phyloP scores from a whole-genome alignment of 176 grass and related monocot species.

The Triticum monococcum region DNA sequence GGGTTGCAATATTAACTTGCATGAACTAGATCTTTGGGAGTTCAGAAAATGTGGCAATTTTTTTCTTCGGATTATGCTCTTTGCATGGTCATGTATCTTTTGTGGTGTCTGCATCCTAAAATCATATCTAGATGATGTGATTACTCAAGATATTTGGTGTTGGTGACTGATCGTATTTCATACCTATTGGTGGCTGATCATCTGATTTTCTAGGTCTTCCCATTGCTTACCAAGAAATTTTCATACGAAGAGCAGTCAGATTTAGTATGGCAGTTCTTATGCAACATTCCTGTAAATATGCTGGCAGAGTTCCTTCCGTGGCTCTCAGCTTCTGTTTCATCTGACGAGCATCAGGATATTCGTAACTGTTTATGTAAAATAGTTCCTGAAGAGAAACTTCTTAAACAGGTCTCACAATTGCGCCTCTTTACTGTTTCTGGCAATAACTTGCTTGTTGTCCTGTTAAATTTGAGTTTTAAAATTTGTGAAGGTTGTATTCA shows the following conservation, averaged over 20 bases:
- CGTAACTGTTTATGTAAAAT: constrained; percentile 76
- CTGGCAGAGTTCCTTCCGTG: constrained; percentile 86
- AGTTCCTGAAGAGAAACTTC: constrained; percentile 93
- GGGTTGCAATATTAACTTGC: constrained; percentile 8
- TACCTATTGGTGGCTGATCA: constrained; percentile 24
- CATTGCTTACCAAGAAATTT: constrained; percentile 83
- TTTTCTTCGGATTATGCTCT: not conserved
- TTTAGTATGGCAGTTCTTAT: constrained; percentile 96
- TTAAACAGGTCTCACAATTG: constrained; percentile 64
- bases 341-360: constrained; percentile 79
- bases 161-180: not conserved
- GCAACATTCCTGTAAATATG: constrained; percentile 87
- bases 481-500: constrained; percentile 77
- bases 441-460: constrained; percentile 13
- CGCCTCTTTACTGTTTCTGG: constrained; percentile 25
- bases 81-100: not conserved
- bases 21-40: not conserved
- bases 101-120: not conserved
- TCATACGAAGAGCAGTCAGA: constrained; percentile 93
- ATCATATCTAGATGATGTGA: not conserved
- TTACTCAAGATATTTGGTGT: not conserved
- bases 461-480: constrained; percentile 37
- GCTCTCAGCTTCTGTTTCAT: constrained; percentile 77
- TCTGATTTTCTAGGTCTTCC: constrained; percentile 79
- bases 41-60: not conserved